A percentile compares a stretch with the other conserved stretches of the same genome.
phyloP scores from a whole-genome alignment of 1,139 yeast species.

The Candida tropicalis region DNA sequence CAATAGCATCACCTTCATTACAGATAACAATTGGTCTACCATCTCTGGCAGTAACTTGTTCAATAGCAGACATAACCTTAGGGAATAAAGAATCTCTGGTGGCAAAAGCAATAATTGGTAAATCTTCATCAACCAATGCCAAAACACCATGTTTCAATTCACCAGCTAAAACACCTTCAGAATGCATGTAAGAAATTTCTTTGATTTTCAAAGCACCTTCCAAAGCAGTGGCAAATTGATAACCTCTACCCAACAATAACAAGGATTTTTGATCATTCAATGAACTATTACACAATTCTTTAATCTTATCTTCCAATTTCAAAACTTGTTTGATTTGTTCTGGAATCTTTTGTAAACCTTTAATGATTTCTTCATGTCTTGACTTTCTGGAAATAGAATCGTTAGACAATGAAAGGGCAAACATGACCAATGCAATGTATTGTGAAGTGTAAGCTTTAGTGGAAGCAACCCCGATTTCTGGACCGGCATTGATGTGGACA shows the following conservation, averaged over 20 bases:
- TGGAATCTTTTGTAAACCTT: constrained; percentile 83
- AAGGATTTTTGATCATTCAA: constrained; percentile 84
- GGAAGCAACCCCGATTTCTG: constrained; percentile 99
- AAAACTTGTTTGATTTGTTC: constrained; percentile 81
- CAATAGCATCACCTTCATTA: constrained; percentile 79
- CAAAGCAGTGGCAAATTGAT: constrained; percentile 94
- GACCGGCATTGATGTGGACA: constrained; percentile 99
- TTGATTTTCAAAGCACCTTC: constrained; percentile 98
- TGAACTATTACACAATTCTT: constrained; percentile 69
- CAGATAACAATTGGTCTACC: constrained; percentile 96
- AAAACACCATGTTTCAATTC: constrained; percentile 98
- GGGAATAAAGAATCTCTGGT: constrained; percentile 98
- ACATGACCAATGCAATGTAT: constrained; percentile 94
- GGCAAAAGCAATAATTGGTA: constrained; percentile 95
- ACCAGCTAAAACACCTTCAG: constrained; percentile 99
- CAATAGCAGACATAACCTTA: constrained; percentile 92
- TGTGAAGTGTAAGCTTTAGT: constrained; percentile 99
- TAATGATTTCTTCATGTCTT: constrained; percentile 85
- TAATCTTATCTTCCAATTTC: constrained; percentile 71
- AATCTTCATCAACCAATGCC: constrained; percentile 90
- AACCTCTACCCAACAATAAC: constrained; percentile 93
- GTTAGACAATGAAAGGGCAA: constrained; percentile 90
- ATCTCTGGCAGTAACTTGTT: constrained; percentile 95
- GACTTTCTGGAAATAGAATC: constrained; percentile 77
- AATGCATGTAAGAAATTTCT: constrained; percentile 98